Evolutionary conservation across 495 filamentous ascomycete species (phyloP).

Genomic region (Aspergillus olivimuriae): DNA sequence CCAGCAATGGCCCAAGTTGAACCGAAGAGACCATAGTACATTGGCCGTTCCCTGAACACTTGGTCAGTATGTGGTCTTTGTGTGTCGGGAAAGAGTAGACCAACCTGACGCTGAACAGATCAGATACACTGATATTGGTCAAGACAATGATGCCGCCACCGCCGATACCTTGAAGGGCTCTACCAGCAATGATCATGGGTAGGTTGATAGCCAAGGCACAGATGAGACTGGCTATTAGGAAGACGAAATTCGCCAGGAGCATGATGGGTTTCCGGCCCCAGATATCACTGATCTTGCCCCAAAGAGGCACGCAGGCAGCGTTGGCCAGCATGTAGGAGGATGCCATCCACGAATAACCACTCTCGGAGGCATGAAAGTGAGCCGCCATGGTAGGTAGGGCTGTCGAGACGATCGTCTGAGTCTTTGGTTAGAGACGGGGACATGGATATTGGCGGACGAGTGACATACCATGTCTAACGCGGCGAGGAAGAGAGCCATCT

Average conservation of each 20-base stretch:
- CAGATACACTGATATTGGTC: constrained; percentile 75
- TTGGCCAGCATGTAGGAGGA: constrained; percentile 64
- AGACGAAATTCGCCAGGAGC: constrained; percentile 62
- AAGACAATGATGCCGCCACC: constrained; percentile 76
- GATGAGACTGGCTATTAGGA: constrained; percentile 71
- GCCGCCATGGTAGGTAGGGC: constrained; percentile 58
- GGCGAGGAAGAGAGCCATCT: constrained; percentile 48
- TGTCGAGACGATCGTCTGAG: constrained; percentile 46
- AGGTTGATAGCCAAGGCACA: constrained; percentile 62
- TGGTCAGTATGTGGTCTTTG: constrained; percentile 13
- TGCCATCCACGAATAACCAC: constrained; percentile 74
- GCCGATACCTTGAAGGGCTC: constrained; percentile 78
- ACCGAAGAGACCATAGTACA: constrained; percentile 60
- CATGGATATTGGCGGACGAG: not conserved
- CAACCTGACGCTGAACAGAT: constrained; percentile 67
- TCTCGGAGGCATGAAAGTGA: constrained; percentile 52
- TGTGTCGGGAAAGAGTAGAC: not conserved
- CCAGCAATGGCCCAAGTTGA: constrained; percentile 70
- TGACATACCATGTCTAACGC: constrained; percentile 45
- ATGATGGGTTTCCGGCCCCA: constrained; percentile 80
- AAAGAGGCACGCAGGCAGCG: constrained; percentile 61
- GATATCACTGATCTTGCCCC: constrained; percentile 84
- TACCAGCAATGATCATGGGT: constrained; percentile 65
- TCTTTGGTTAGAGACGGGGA: not conserved
- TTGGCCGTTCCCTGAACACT: constrained; percentile 48